Percentiles rank a stretch among this genome's conserved stretches.
Conservation (phyloP, 768 basidiomycete species). For the Phallus indusiatus region DNA sequence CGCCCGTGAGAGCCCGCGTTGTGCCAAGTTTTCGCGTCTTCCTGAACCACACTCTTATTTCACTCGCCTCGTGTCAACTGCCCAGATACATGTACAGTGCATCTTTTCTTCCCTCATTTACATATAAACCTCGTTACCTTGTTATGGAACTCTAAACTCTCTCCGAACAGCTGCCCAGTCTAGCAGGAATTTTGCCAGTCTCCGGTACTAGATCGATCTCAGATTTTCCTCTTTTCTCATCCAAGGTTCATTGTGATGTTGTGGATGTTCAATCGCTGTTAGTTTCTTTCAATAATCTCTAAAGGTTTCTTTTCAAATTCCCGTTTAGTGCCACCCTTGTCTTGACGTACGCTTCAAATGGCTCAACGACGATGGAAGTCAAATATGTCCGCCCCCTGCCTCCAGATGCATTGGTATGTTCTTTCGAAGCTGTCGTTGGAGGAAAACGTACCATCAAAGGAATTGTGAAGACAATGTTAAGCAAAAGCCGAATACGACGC, state of each 20-base stretch:
- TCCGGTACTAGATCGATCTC: neutral
- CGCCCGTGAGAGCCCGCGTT: too few relatives aligned
- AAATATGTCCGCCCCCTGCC: slow-evolving; percentile 53
- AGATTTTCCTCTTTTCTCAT: slow-evolving; percentile 1
- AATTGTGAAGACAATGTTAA: slow-evolving; percentile 37
- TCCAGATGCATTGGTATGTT: slow-evolving; percentile 41
- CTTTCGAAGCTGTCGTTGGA: slow-evolving; percentile 38
- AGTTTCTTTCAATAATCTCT: neutral
- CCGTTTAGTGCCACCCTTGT: neutral
- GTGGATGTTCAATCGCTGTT: slow-evolving; percentile 2
- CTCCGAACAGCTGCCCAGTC: neutral
- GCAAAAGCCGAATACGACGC: slow-evolving; percentile 32
- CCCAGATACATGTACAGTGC: too few relatives aligned
- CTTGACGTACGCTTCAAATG: slow-evolving; percentile 11
- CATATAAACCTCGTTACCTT: too few relatives aligned
- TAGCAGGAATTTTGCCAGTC: neutral
- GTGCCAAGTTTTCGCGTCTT: too few relatives aligned
- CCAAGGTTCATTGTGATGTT: slow-evolving; percentile 1
- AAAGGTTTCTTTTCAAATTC: neutral
- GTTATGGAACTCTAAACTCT: neutral
- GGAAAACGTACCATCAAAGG: slow-evolving; percentile 36
- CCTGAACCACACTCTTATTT: too few relatives aligned
- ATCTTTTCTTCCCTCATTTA: too few relatives aligned
- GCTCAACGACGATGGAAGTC: slow-evolving; percentile 10
- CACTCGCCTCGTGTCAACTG: too few relatives aligned